phyloP scores from a whole-genome alignment of 179 eudicot species.

The Beta macrorhiza region DNA sequence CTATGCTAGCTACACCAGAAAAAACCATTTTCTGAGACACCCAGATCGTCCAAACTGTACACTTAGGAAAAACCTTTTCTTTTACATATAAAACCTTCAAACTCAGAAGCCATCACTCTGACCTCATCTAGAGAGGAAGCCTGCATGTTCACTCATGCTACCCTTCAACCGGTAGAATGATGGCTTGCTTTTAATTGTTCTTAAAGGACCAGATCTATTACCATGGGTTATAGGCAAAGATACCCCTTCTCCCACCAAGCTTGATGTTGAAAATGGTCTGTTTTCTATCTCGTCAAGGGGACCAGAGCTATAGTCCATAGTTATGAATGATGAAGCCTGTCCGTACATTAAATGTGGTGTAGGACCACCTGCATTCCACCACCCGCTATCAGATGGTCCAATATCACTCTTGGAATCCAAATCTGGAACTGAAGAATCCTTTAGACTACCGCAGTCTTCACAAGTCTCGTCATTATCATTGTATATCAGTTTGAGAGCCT shows the following conservation, averaged over 20 bases:
- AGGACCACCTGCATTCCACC: slow-evolving; percentile 75
- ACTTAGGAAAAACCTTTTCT: slow-evolving; percentile 22
- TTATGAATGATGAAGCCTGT: slow-evolving; percentile 69
- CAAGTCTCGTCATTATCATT: slow-evolving; percentile 69
- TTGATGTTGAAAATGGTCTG: slow-evolving; percentile 60
- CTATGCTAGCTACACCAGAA: slow-evolving; percentile 34
- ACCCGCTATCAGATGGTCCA: slow-evolving; percentile 69
- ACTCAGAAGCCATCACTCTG: slow-evolving; percentile 46
- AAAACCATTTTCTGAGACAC: slow-evolving; percentile 22
- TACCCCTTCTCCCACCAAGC: slow-evolving; percentile 44
- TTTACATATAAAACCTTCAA: slow-evolving; percentile 39
- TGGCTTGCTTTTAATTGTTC: slow-evolving; percentile 64
- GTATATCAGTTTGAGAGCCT: slow-evolving; percentile 85
- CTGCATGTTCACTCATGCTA: slow-evolving; percentile 85
- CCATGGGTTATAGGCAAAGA: slow-evolving; percentile 60
- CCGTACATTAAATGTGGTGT: slow-evolving; percentile 66
- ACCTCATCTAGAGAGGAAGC: slow-evolving; percentile 45
- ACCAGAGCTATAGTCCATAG: slow-evolving; percentile 92
- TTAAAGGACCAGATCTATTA: slow-evolving; percentile 82
- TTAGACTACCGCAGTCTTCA: slow-evolving; percentile 64
- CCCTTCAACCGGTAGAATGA: slow-evolving; percentile 63
- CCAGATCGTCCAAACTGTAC: slow-evolving; percentile 36
- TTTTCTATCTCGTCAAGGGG: slow-evolving; percentile 75
- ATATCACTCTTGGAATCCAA: slow-evolving; percentile 69
- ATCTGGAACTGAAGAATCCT: slow-evolving; percentile 71